Evolutionary conservation across 192 early-diverging fungal species (phyloP).

Genomic region (Coemansia sp.): DNA sequence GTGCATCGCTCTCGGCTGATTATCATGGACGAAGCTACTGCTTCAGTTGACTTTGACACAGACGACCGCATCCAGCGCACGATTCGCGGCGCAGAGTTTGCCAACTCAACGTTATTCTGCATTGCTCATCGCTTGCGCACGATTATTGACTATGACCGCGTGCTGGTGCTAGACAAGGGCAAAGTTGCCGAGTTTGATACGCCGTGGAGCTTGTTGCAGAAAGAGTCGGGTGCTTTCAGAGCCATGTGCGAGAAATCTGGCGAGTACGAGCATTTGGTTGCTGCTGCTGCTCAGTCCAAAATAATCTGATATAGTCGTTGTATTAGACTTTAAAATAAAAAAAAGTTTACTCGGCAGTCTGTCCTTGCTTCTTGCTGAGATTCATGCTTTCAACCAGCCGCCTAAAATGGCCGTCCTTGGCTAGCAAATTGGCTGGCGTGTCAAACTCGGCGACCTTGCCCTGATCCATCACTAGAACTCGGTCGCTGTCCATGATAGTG

Average conservation of each 20-base stretch:
- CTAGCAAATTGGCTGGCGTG: conserved; percentile 17
- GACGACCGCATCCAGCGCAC: conserved; percentile 90
- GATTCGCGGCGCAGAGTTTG: conserved; percentile 76
- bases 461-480: conserved; percentile 60
- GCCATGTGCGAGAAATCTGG: conserved; percentile 83
- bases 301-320: neutral
- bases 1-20: conserved; percentile 71
- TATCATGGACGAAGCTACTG: conserved; percentile 90
- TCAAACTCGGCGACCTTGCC: conserved; percentile 37
- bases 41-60: conserved; percentile 82
- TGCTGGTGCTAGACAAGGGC: conserved; percentile 85
- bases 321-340: neutral
- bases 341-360: neutral
- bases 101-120: conserved; percentile 72
- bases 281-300: conserved; percentile 34
- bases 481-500: conserved; percentile 64
- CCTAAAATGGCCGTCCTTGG: conserved; percentile 9
- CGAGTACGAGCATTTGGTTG: conserved; percentile 63
- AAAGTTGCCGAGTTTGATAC: conserved; percentile 78
- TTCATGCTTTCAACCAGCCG: conserved; percentile 20
- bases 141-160: conserved; percentile 82
- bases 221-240: no score
- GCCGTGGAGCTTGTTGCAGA: conserved; percentile 72
- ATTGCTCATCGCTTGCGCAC: conserved; percentile 91
- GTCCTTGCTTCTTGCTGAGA: neutral